These are phyloP conservation scores for Macrocybe gigantea DNA, from an alignment of 768 basidiomycete genomes.

Conservation along the genomic window DNA sequence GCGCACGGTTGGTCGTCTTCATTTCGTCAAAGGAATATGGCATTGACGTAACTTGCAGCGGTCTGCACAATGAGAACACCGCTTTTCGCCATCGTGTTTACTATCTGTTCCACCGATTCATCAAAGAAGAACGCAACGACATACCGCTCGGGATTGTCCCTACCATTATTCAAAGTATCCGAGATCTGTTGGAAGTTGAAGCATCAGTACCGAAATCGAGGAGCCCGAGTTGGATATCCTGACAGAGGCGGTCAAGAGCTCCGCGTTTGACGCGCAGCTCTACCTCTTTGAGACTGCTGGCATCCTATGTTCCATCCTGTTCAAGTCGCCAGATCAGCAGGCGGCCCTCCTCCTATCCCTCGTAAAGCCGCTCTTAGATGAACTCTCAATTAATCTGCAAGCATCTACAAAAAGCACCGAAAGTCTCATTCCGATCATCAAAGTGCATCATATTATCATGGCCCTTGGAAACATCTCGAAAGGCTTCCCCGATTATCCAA, in stretches of 20 bases:
- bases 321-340: conserved; percentile 61
- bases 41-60: conserved; percentile 38
- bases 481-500: conserved; percentile 91
- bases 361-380: conserved; percentile 76
- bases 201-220: conserved; percentile 77
- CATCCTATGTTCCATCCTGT: conserved; percentile 73
- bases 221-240: conserved; percentile 68
- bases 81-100: conserved; percentile 72
- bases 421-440: conserved; percentile 75
- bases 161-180: conserved; percentile 64
- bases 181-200: conserved; percentile 73
- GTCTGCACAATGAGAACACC: conserved; percentile 73
- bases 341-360: conserved; percentile 65
- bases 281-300: conserved; percentile 94
- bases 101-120: conserved; percentile 91
- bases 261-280: conserved; percentile 83
- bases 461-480: conserved; percentile 93
- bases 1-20: conserved; percentile 51
- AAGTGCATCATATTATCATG: conserved; percentile 90
- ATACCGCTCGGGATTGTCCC: conserved; percentile 68
- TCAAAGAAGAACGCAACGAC: conserved; percentile 76
- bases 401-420: conserved; percentile 49
- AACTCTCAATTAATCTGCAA: conserved; percentile 54
- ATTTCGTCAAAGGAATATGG: neutral
- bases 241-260: conserved; percentile 70